phyloP scores from a whole-genome alignment of 345 rosid species.

The Theobroma cacao region DNA sequence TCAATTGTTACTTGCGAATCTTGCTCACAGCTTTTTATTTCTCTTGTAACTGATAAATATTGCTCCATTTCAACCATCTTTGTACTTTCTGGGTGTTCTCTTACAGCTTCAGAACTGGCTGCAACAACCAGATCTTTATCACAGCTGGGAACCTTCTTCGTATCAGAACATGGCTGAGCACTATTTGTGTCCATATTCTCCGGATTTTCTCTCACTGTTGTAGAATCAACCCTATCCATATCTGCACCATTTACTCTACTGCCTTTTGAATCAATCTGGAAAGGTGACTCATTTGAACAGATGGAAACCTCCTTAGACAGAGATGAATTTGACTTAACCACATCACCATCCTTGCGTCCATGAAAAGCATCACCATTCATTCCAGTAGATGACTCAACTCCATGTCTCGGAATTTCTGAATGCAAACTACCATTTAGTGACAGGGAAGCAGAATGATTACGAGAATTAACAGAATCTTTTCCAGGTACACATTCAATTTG shows the following conservation, averaged over 20 bases:
- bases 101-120: conserved; percentile 1
- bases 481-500: conserved; percentile 22
- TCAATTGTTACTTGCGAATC: not conserved
- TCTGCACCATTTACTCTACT: conserved; percentile 11
- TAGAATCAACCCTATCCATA: not conserved
- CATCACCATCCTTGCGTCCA: conserved; percentile 15
- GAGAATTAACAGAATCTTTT: conserved; percentile 10
- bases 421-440: conserved; percentile 19
- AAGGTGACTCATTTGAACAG: conserved; percentile 1
- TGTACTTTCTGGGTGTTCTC: conserved; percentile 4
- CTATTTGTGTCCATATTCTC: conserved; percentile 1
- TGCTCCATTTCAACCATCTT: not conserved
- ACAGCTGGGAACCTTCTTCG: conserved; percentile 3
- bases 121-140: not conserved
- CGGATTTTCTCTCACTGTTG: conserved; percentile 12
- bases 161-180: conserved; percentile 3
- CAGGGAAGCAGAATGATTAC: conserved; percentile 13
- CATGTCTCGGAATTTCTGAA: conserved; percentile 25
- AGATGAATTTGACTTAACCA: conserved; percentile 20
- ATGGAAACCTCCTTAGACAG: conserved; percentile 12
- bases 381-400: conserved; percentile 22
- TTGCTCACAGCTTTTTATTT: conserved; percentile 5
- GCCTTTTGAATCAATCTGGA: conserved; percentile 9
- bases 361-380: conserved; percentile 12
- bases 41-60: not conserved